phyloP scores from a whole-genome alignment of 148 eudicot genomes.

The Arbutus unedo region DNA sequence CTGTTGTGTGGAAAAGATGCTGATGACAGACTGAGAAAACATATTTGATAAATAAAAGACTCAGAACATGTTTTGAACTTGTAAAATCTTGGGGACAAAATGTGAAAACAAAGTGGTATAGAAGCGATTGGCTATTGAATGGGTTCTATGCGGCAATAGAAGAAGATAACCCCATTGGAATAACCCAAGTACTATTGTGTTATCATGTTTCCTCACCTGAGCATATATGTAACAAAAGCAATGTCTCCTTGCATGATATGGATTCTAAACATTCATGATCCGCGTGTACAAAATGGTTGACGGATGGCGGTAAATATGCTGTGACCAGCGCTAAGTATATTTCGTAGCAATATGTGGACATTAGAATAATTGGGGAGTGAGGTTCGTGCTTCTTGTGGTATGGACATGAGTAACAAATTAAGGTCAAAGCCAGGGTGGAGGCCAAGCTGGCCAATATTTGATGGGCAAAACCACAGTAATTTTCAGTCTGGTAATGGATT shows the following conservation, averaged over 20 bases:
- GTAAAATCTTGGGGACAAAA: background rate
- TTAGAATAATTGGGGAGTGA: background rate
- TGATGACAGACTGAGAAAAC: background rate
- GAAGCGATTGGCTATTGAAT: background rate
- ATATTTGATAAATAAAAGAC: too few relatives aligned
- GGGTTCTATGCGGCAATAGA: background rate
- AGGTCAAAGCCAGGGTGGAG: background rate
- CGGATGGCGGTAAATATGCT: background rate
- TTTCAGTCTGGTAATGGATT: background rate
- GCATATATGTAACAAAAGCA: too few relatives aligned
- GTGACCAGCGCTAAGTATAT: background rate
- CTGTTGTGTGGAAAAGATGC: background rate
- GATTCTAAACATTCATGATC: too few relatives aligned
- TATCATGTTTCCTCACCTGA: background rate
- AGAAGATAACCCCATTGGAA: background rate
- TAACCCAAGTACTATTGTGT: background rate
- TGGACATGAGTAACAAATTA: background rate
- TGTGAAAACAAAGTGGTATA: background rate
- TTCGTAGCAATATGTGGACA: background rate
- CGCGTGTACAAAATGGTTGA: background rate
- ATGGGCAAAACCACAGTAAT: background rate
- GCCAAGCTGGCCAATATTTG: background rate
- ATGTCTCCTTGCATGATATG: too few relatives aligned
- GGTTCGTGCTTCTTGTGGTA: background rate
- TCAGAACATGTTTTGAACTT: background rate